phyloP scores from a whole-genome alignment of 2,329 filamentous ascomycete species.

The Penicillium frequentans region DNA sequence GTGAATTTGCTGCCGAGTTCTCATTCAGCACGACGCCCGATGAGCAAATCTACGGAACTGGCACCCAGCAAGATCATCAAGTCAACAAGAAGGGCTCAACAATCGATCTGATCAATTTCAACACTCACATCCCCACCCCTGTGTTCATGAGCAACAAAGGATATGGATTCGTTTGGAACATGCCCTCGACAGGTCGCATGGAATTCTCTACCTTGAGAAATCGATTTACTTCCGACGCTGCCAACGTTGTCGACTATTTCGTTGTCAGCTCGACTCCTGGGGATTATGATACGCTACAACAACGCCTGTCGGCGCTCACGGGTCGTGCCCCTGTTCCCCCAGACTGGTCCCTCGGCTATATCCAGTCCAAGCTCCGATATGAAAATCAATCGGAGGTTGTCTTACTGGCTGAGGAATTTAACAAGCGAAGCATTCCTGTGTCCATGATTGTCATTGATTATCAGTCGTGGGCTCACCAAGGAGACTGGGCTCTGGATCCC shows the following conservation, averaged over 20 bases:
- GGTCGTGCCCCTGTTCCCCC: conserved; percentile 63
- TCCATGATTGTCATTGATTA: conserved; percentile 65
- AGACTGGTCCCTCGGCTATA: conserved; percentile 64
- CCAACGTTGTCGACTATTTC: conserved; percentile 60
- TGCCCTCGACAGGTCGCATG: conserved; percentile 59
- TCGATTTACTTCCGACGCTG: conserved; percentile 58
- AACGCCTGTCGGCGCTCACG: conserved; percentile 54
- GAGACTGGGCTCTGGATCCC: conserved; percentile 65
- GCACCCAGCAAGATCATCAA: conserved; percentile 62
- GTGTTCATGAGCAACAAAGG: conserved; percentile 59
- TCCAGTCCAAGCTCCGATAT: conserved; percentile 65
- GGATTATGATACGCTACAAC: conserved; percentile 54
- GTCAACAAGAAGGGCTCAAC: conserved; percentile 61
- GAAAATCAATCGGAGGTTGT: conserved; percentile 63
- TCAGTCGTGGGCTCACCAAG: conserved; percentile 64
- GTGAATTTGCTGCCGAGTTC: conserved; percentile 34
- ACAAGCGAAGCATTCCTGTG: conserved; percentile 54
- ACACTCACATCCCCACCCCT: conserved; percentile 62
- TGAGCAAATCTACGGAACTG: conserved; percentile 64
- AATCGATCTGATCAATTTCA: conserved; percentile 63
- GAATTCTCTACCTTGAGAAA: conserved; percentile 59
- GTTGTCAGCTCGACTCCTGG: conserved; percentile 52
- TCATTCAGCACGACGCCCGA: conserved; percentile 34
- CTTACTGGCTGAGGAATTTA: conserved; percentile 57
- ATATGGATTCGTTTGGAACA: conserved; percentile 66